phyloP scores from a whole-genome alignment of 208 protist species.

The Acanthamoeba healyi region DNA sequence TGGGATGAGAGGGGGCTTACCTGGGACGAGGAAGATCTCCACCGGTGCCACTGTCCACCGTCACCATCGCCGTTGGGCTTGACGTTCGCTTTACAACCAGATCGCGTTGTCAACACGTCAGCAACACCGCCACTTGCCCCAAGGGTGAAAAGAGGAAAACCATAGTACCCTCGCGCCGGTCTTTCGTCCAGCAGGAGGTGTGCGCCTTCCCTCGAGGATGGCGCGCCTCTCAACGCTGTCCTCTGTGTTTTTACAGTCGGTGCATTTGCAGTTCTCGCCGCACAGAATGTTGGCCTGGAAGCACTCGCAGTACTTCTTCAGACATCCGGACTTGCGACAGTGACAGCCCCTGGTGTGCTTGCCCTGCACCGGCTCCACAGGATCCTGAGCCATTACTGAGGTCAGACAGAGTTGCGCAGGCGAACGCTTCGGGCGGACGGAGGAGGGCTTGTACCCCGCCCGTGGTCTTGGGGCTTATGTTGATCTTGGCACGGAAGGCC shows the following conservation, averaged over 20 bases:
- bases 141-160: not conserved
- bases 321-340: conserved; percentile 86
- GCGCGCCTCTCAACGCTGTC: conserved; percentile 63
- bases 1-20: not conserved
- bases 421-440: too few relatives aligned
- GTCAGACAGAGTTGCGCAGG: too few relatives aligned
- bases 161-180: conserved; percentile 1
- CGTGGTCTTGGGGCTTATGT: conserved; percentile 42
- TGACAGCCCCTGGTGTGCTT: conserved; percentile 87
- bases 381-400: too few relatives aligned
- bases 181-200: conserved; percentile 48
- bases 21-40: not conserved
- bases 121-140: too few relatives aligned
- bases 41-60: not conserved
- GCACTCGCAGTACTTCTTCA: conserved; percentile 90
- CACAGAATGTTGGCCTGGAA: conserved; percentile 87
- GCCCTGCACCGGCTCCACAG: conserved; percentile 57
- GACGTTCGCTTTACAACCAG: not conserved
- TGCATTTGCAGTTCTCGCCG: conserved; percentile 87
- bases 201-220: conserved; percentile 67
- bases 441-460: not conserved
- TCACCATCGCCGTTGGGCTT: conserved; percentile 5
- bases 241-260: conserved; percentile 83
- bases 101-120: too few relatives aligned
- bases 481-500: conserved; percentile 85